Evolutionary conservation across 2,329 filamentous ascomycete genomes (phyloP), one percentile per base, ranked within the genome.

Genomic region (Emergomyces africanus): DNA sequence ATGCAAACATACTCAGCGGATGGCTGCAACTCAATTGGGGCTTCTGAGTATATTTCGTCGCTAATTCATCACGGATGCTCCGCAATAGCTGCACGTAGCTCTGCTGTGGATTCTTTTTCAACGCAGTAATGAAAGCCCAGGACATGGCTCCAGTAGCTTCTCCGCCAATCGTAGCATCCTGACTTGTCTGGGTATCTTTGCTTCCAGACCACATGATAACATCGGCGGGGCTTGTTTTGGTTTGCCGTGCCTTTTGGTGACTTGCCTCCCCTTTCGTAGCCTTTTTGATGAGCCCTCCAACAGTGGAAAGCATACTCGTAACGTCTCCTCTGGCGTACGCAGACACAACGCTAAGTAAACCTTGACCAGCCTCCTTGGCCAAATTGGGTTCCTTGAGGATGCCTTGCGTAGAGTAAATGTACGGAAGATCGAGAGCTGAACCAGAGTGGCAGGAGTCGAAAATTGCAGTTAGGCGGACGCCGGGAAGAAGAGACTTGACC

Each of bases 121-220:
- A 81, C 23, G 91, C 87, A 1, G 82, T 85, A 72, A 99, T 94
- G 73, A 99, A 99, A 1, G 94, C 94, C 84, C 88, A 96, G 3
- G 90, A 96, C 94, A 99, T 97, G 73, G 94, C 94, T 59, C 94
- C 94, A 0, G 94, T 99, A 39, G 94, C 92, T 75, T 96, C 82
- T 59, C 89, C 85, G 49, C 81, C 83, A 65, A 97, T 96, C 33
- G 85, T 88, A 14, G 94, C 91, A 72, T 99, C 94, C 75, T 90
- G 88, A 61, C 90, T 95, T 67, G 94, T 99, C 75, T 97, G 94
- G 62, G 86, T 84, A 70, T 99, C 94, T 75, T 96, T 96, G 77
- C 89, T 95, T 60, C 94, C 94, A 62, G 89, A 95, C 88, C 91
- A 96, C 89, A 96, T 95, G 71, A 99, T 84, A 37, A 99, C 94